A percentile compares a stretch with the other conserved stretches of the same genome.
These are phyloP conservation scores for Lycium ferocissimum DNA, from an alignment of 257 asterid genomes.

Conservation along the genomic window DNA sequence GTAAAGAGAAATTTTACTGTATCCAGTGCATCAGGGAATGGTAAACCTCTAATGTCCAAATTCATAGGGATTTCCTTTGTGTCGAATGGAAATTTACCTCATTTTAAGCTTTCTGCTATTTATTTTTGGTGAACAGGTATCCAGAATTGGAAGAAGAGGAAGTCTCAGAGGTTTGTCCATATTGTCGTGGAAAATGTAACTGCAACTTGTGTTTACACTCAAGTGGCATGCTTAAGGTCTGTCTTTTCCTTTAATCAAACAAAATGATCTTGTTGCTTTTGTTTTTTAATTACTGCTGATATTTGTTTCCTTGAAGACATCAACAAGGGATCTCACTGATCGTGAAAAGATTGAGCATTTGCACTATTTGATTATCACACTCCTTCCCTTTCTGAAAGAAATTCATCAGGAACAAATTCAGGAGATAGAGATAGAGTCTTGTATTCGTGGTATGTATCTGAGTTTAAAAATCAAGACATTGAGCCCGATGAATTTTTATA, in stretches of 20 bases:
- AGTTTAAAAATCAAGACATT: background rate
- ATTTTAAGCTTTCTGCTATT: background rate
- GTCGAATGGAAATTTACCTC: constrained; percentile 10
- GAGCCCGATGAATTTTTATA: background rate
- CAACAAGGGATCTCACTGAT: constrained; percentile 59
- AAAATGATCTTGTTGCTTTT: constrained; percentile 11
- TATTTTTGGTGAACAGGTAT: constrained; percentile 57
- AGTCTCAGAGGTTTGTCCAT: constrained; percentile 71
- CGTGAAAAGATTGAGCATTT: constrained; percentile 66
- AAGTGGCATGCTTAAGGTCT: constrained; percentile 60
- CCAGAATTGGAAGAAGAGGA: constrained; percentile 64
- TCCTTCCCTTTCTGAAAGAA: constrained; percentile 66
- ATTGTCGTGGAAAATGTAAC: constrained; percentile 79
- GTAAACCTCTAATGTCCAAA: constrained; percentile 41
- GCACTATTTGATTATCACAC: constrained; percentile 58
- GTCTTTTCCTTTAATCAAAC: constrained; percentile 34
- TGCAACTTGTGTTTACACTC: constrained; percentile 85
- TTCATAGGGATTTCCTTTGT: constrained; percentile 14
- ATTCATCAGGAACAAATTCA: constrained; percentile 69
- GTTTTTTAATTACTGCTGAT: constrained; percentile 38
- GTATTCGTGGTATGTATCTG: constrained; percentile 55
- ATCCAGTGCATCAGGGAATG: constrained; percentile 76
- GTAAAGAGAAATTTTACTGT: constrained; percentile 63
- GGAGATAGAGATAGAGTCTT: constrained; percentile 69
- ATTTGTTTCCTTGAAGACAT: constrained; percentile 51